phyloP scores from a whole-genome alignment of 2,329 filamentous ascomycete genomes.

The Penicillium sp. region DNA sequence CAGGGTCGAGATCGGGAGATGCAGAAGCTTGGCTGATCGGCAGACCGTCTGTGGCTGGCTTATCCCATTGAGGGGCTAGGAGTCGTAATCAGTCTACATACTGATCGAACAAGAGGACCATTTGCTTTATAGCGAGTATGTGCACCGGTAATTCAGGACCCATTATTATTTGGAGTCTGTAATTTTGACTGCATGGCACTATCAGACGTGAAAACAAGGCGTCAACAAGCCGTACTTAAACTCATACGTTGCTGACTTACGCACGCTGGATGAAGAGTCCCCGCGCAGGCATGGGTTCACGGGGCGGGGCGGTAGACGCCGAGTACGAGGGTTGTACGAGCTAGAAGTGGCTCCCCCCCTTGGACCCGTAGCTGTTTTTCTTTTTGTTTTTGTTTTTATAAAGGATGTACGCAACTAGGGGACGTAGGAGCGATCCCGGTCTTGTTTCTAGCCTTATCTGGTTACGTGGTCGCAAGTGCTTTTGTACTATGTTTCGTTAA shows the following conservation, averaged over 20 bases:
- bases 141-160: not conserved
- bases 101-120: not conserved
- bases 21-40: slow-evolving; percentile 23
- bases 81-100: not conserved
- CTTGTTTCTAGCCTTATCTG: not conserved
- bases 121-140: not conserved
- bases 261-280: slow-evolving; percentile 15
- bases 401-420: not conserved
- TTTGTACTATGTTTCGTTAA: not conserved
- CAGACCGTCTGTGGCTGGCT: slow-evolving; percentile 4
- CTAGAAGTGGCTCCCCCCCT: slow-evolving; percentile 5
- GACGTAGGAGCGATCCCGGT: not conserved
- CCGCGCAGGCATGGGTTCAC: slow-evolving; percentile 10
- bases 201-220: not conserved
- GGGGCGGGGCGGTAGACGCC: slow-evolving; percentile 24
- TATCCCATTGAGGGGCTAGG: not conserved
- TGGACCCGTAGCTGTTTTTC: slow-evolving; percentile 2
- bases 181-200: not conserved
- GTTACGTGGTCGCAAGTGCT: not conserved
- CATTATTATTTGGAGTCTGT: not conserved
- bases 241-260: slow-evolving; percentile 16
- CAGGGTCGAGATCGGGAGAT: slow-evolving; percentile 11
- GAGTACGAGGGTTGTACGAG: slow-evolving; percentile 20
- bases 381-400: not conserved
- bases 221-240: not conserved